Base-by-base conservation (phyloP, 2,329 filamentous ascomycete species). In the Aspergillus sp. region DNA sequence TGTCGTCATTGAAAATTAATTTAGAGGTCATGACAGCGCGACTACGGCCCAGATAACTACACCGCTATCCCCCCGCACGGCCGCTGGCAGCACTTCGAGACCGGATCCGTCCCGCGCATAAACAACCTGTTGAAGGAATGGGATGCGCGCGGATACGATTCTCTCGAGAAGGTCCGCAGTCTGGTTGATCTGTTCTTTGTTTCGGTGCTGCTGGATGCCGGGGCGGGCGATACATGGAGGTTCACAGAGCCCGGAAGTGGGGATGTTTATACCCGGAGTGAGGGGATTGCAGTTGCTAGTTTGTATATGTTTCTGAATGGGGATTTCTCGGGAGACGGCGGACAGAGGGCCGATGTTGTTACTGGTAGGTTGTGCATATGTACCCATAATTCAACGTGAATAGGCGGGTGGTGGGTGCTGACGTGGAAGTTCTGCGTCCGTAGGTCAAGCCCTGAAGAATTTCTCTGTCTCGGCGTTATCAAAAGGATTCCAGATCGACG, bases 21-120 rank as follows among this genome's bases (percentile, higher is more conserved):
- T 52, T 27, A 61, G 27, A 41, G 5, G 15, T 2, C 4, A 19
- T n/a, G 8, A 27, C 3, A 83, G 81, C 77, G 81, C 17, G 81
- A 83, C 61, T 83, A 80, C 59, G 81, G 81, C 0, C 81, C 81
- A 1, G 74, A 81, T 58, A 73, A 68, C 17, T 81, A 71, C 61
- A 57, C 77, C 49, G 66, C 72, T 0, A 85, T 85, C 51, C 82
- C 82, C 0, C 80, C 82, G 9, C 82, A 85, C 60, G 84, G 77
- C 8, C 79, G 85, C 44, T 87, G 85, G 82, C 85, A 87, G 66
- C 85, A 87, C 70, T 87, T 87, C 62, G 81, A 86, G 14, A 79
- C 85, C 40, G 84, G 84, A 9, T 77, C 77, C 14, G 72, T 82
- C 27, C 73, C 79, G 40, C 82, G 84, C 35, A 70, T 85, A 7